phyloP scores from a whole-genome alignment of 768 basidiomycete species.

The Cyclocybe cylindracea region DNA sequence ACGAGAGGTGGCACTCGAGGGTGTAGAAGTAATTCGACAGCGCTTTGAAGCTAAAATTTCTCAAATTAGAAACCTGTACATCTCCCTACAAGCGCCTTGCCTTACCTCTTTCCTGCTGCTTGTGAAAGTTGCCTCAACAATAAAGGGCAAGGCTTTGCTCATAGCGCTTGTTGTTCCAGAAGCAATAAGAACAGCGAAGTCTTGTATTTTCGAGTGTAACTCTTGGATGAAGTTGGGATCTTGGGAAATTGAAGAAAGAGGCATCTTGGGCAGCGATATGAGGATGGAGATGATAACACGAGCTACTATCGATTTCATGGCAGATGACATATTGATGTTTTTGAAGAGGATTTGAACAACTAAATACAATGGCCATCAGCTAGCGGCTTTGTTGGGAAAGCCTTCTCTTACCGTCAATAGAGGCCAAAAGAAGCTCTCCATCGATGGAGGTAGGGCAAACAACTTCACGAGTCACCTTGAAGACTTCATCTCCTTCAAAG shows the following conservation, averaged over 20 bases:
- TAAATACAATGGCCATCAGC: constrained; percentile 23
- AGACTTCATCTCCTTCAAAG: constrained; percentile 76
- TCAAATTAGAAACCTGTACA: background rate
- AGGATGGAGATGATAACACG: constrained; percentile 60
- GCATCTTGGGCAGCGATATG: constrained; percentile 56
- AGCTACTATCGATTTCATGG: constrained; percentile 58
- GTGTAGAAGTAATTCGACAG: constrained; percentile 68
- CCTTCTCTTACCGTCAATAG: constrained; percentile 57
- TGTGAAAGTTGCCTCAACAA: constrained; percentile 41
- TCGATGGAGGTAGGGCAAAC: constrained; percentile 53
- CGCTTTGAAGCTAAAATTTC: constrained; percentile 27
- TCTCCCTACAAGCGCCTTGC: background rate
- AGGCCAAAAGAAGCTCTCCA: constrained; percentile 49
- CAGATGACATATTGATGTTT: constrained; percentile 49
- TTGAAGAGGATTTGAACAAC: constrained; percentile 51
- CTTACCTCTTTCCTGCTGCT: constrained; percentile 31
- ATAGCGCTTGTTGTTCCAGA: constrained; percentile 58
- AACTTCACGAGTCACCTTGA: constrained; percentile 48
- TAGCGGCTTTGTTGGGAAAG: background rate
- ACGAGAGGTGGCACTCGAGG: constrained; percentile 79
- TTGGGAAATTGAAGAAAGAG: constrained; percentile 53
- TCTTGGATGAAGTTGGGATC: constrained; percentile 48
- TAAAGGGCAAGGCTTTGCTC: constrained; percentile 61
- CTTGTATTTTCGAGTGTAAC: constrained; percentile 48
- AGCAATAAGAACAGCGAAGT: constrained; percentile 47